Evolutionary conservation across 129 eudicot genomes (phyloP), one percentile per base, ranked within the genome.

Genomic region (Mikania micrantha): DNA sequence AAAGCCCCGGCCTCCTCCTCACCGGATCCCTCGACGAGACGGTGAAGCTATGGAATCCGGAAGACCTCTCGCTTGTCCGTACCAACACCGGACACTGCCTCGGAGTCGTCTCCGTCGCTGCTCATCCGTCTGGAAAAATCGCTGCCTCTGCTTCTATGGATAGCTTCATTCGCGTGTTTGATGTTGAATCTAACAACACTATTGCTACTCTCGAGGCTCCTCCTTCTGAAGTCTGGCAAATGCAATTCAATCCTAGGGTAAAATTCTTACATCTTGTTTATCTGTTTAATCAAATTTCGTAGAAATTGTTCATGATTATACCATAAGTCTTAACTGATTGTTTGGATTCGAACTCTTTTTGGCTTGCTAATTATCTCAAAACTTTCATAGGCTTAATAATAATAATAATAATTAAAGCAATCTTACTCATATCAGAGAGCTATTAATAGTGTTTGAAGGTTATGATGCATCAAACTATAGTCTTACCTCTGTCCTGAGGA

Each of bases 11-110:
- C 17, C 84, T 87, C 24, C 97, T 94, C 32, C 83, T 94, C 36
- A 94, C 99, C 41, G 99, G 99, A 13, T 86, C 97, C n/a, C 88
- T 94, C 1, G 99, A 94, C 78, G 99, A 94, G 78, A 86, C 95
- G 0, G 97, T 90, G 13, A 76, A 85, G 79, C 77, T 94, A 15
- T 94, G 97, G 97, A 74, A 74, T 25, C 81, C 93, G n/a, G 87
- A 84, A 4, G 95, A 81, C 42, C 76, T 88, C 4, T 74, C 80
- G 1, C 75, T 71, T 58, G 47, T 86, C 66, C 90, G 85, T 34
- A 89, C 96, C 9, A 94, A 94, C 85, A 64, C 90, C 45, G 99
- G 97, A 7, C 99, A 94, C 64, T 83, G 88, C 67, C 90, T 94
- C 39, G 99, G 99, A 41, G 99, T 94, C 19, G 82, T 94, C 15